Evolutionary conservation across 1,139 yeast species (phyloP).

Genomic region (Geotrichum histeridarum): DNA sequence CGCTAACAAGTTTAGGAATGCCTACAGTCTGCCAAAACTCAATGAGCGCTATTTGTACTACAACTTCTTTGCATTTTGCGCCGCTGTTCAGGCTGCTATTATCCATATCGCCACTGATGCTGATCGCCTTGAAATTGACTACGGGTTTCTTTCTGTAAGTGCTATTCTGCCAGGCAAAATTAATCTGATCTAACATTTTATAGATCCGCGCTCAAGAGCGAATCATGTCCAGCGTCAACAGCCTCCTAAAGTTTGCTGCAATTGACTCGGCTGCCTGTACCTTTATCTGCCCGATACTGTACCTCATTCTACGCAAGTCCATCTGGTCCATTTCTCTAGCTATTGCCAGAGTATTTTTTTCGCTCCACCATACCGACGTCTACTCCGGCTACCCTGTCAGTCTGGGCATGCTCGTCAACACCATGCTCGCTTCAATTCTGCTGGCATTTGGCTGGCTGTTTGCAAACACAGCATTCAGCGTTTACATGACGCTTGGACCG

Average conservation of each 20-base stretch:
- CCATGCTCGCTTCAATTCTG: conserved; percentile 42
- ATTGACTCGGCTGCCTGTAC: conserved; percentile 37
- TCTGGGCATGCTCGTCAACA: conserved; percentile 37
- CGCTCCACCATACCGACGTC: conserved; percentile 36
- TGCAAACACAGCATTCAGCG: conserved; percentile 57
- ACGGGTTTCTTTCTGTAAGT: neutral
- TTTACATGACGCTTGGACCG: conserved; percentile 81
- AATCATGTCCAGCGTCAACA: conserved; percentile 36
- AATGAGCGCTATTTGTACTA: conserved; percentile 60
- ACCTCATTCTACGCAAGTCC: conserved; percentile 42
- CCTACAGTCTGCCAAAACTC: conserved; percentile 50
- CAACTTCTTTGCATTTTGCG: conserved; percentile 41
- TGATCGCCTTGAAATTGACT: conserved; percentile 46
- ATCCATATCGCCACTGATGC: conserved; percentile 56
- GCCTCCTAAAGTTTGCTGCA: conserved; percentile 40
- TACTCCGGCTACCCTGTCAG: conserved; percentile 42
- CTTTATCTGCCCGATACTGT: conserved; percentile 45
- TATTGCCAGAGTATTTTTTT: conserved; percentile 31
- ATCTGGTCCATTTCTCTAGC: conserved; percentile 43
- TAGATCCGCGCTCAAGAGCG: conserved; percentile 40
- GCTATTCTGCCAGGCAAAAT: no score
- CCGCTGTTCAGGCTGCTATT: conserved; percentile 48
- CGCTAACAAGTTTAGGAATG: conserved; percentile 22
- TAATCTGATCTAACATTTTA: conserved; percentile 30
- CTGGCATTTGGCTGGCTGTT: conserved; percentile 54